These are phyloP conservation scores for Tulasnella sp. DNA, from an alignment of 768 basidiomycete genomes.

Conservation along the genomic window DNA sequence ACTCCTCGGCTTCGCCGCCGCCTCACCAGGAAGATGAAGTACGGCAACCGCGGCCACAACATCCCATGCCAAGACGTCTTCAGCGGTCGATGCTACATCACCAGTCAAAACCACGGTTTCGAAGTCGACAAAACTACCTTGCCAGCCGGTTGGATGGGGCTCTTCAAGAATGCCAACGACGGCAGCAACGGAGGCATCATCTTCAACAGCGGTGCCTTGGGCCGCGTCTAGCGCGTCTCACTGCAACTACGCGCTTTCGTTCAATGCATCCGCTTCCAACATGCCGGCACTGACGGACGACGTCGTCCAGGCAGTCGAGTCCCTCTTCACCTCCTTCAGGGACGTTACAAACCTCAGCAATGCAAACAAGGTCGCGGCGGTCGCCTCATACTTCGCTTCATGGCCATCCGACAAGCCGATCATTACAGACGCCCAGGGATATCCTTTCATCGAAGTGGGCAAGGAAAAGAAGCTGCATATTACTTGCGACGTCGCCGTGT, in stretches of 20 bases:
- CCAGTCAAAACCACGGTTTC: conserved; percentile 98
- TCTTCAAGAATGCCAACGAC: conserved; percentile 97
- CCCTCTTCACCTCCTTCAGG: conserved; percentile 82
- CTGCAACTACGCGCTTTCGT: conserved; percentile 85
- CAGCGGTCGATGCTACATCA: conserved; percentile 97
- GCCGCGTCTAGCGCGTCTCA: conserved; percentile 70
- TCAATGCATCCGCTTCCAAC: conserved; percentile 75
- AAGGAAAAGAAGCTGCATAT: conserved; percentile 93
- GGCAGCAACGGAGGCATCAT: conserved; percentile 97
- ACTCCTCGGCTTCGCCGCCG: conserved; percentile 90
- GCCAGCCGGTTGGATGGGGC: conserved; percentile 84
- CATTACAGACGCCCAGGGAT: conserved; percentile 90
- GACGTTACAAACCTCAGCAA: conserved; percentile 40
- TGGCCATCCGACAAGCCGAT: conserved; percentile 95
- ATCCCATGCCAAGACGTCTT: conserved; percentile 95
- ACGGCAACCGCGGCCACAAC: conserved; percentile 98
- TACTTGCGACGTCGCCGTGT: conserved; percentile 94
- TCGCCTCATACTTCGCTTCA: conserved; percentile 84
- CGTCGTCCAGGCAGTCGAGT: conserved; percentile 75
- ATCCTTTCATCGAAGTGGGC: conserved; percentile 89
- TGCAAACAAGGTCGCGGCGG: conserved; percentile 63
- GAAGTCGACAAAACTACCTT: conserved; percentile 85
- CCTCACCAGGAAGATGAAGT: conserved; percentile 97
- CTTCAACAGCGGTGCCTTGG: conserved; percentile 67
- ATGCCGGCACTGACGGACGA: conserved; percentile 69